phyloP scores from a whole-genome alignment of 345 rosid genomes.

The Eucalyptus camaldulensis region DNA sequence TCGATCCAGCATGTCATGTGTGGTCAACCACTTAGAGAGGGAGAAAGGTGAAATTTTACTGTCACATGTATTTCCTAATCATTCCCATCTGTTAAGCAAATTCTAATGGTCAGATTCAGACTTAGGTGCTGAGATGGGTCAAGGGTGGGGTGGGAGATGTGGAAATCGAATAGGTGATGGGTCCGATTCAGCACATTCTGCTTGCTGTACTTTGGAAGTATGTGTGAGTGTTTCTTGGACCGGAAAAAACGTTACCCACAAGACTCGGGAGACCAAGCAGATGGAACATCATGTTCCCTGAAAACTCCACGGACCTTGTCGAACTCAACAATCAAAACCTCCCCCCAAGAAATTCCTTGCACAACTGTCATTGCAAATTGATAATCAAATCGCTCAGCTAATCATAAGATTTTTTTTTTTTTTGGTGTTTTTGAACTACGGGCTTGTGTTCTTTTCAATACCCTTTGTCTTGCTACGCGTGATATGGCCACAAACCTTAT shows the following conservation, averaged over 20 bases:
- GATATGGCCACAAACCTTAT: not conserved
- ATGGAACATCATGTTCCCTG: not conserved
- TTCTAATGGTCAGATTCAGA: not conserved
- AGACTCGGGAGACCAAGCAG: not conserved
- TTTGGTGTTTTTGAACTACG: not conserved
- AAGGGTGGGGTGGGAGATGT: not conserved
- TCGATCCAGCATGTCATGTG: not conserved
- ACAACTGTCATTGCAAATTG: not conserved
- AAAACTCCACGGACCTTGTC: not conserved
- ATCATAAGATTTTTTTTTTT: not conserved
- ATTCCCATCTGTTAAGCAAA: not conserved
- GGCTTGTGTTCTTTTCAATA: not conserved
- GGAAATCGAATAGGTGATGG: not conserved
- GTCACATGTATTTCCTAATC: not conserved
- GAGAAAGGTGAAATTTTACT: not conserved
- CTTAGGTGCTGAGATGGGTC: not conserved
- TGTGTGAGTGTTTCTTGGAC: not conserved
- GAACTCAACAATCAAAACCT: not conserved
- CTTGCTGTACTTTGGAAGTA: not conserved
- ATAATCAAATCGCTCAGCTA: not conserved
- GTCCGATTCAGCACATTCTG: not conserved
- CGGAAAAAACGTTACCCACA: not conserved
- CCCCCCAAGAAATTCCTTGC: not conserved
- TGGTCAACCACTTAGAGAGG: not conserved
- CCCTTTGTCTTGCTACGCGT: not conserved